Conservation (phyloP, 1,284 basidiomycete species). For the Sanghuangporus weigelae region DNA sequence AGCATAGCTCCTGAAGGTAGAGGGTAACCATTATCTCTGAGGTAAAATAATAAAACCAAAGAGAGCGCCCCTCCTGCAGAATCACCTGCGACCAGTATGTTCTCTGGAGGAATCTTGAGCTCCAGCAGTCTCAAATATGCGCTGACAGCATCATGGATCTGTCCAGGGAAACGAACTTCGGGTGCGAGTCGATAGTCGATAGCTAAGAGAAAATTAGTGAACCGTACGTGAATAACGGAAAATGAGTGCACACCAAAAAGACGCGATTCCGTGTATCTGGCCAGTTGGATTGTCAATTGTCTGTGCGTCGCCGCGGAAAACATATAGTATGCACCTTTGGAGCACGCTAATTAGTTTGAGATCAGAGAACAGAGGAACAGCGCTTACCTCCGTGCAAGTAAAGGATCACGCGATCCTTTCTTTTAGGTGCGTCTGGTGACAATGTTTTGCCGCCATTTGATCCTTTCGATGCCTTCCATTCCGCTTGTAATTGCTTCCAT, state of each 20-base stretch:
- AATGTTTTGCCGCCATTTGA: neutral
- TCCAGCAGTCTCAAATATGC: slow-evolving; percentile 87
- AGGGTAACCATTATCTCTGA: slow-evolving; percentile 80
- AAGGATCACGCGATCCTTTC: slow-evolving; percentile 80
- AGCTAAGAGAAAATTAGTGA: slow-evolving; percentile 42
- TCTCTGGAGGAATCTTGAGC: slow-evolving; percentile 85
- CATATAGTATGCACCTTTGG: slow-evolving; percentile 83
- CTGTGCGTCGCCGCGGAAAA: slow-evolving; percentile 94
- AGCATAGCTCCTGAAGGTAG: slow-evolving; percentile 79
- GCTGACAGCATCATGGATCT: slow-evolving; percentile 85
- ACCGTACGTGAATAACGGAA: neutral
- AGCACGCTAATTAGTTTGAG: neutral
- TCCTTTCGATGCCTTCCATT: slow-evolving; percentile 54
- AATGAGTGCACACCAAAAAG: slow-evolving; percentile 78
- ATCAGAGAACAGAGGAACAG: neutral
- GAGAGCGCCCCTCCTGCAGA: slow-evolving; percentile 90
- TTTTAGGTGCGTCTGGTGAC: slow-evolving; percentile 15
- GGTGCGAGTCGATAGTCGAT: slow-evolving; percentile 96
- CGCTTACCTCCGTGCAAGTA: slow-evolving; percentile 88
- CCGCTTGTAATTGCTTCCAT: slow-evolving; percentile 84
- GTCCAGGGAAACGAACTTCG: slow-evolving; percentile 90
- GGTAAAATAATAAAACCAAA: slow-evolving; percentile 87
- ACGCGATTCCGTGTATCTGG: slow-evolving; percentile 86
- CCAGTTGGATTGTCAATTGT: slow-evolving; percentile 86
- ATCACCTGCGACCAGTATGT: slow-evolving; percentile 86